A percentile compares a stretch with the other conserved stretches of the same genome.
Conservation (phyloP, 257 asterid species). For the Schizonepeta tenuifolia region DNA sequence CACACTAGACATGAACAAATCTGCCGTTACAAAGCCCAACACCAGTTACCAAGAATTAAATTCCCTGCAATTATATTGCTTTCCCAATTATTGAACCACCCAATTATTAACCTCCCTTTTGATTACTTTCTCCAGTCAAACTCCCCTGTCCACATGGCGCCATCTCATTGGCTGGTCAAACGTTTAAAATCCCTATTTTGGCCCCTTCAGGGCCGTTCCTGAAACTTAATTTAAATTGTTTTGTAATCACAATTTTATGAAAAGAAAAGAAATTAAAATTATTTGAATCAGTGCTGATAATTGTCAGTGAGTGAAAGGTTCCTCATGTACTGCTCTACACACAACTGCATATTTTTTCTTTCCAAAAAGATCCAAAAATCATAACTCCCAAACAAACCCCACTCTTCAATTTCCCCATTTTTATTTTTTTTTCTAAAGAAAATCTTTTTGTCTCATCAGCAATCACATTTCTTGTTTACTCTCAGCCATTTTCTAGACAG, state of each 20-base stretch:
- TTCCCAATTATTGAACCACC: conserved; percentile 41
- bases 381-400: conserved; percentile 37
- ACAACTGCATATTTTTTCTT: conserved; percentile 9
- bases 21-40: conserved; percentile 38
- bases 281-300: conserved; percentile 33
- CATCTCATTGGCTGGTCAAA: conserved; percentile 36
- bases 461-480: conserved; percentile 29
- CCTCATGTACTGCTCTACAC: conserved; percentile 27
- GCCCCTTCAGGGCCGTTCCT: conserved; percentile 4
- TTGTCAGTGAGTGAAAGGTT: conserved; percentile 44
- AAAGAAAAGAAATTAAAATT: background rate
- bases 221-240: background rate
- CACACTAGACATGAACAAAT: conserved; percentile 19
- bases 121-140: conserved; percentile 43
- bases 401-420: background rate
- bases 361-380: conserved; percentile 33
- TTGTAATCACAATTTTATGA: background rate
- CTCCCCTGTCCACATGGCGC: conserved; percentile 29
- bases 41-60: conserved; percentile 28
- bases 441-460: conserved; percentile 31
- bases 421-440: background rate
- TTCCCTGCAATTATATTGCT: conserved; percentile 40
- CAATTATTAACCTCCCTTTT: conserved; percentile 39
- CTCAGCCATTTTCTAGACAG: conserved; percentile 10
- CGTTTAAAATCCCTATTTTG: conserved; percentile 28